Evolutionary conservation across 768 basidiomycete genomes (phyloP).

Genomic region (Naganishia kalamii): DNA sequence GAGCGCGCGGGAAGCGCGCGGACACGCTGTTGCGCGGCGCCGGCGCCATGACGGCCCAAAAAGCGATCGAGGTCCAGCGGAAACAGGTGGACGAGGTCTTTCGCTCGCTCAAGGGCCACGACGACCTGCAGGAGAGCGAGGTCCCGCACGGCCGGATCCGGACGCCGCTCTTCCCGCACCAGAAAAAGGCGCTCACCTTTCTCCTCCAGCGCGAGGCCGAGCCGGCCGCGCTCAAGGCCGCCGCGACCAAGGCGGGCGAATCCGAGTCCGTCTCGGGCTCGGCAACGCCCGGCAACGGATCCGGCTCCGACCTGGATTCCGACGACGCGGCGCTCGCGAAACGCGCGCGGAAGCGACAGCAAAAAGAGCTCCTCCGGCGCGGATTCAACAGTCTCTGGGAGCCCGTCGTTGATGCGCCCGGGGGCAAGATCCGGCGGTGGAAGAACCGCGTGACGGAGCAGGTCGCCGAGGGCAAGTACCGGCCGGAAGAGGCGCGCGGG

Average conservation of each 20-base stretch:
- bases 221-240: conserved; percentile 35
- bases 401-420: conserved; percentile 43
- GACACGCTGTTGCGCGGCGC: conserved; percentile 17
- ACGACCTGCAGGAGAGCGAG: conserved; percentile 77
- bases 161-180: conserved; percentile 88
- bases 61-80: conserved; percentile 72
- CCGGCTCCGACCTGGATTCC: not conserved
- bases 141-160: conserved; percentile 58
- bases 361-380: conserved; percentile 20
- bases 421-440: conserved; percentile 53
- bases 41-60: conserved; percentile 23
- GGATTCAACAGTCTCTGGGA: conserved; percentile 50
- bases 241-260: conserved; percentile 4
- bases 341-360: conserved; percentile 46
- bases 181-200: conserved; percentile 95
- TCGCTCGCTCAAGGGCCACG: conserved; percentile 76
- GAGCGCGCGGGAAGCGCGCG: conserved; percentile 22
- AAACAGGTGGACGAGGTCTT: conserved; percentile 92
- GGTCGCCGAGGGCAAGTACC: conserved; percentile 48
- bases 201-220: conserved; percentile 73
- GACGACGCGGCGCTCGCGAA: conserved; percentile 28
- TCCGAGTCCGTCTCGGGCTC: not conserved
- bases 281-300: not conserved
- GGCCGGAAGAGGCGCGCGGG: conserved; percentile 58
- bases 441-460: conserved; percentile 78